These are phyloP conservation scores for Globisporangium spiculum DNA, from an alignment of 352 stramenopile species.

Conservation along the genomic window DNA sequence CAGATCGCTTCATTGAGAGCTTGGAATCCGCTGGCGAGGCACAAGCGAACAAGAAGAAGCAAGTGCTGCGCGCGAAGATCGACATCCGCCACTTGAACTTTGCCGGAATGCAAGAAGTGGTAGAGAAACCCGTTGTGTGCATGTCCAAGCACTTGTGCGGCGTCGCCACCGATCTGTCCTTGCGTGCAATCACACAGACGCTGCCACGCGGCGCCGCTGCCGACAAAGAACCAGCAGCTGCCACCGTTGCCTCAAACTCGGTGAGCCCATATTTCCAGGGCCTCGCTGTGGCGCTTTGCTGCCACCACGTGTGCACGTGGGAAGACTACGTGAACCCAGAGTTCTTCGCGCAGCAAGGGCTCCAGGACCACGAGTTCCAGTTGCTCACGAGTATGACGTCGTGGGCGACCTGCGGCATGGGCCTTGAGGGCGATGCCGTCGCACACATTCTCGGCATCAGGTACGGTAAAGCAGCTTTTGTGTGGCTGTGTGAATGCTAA, in stretches of 20 bases:
- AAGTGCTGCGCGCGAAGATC: constrained; percentile 69
- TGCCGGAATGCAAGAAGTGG: constrained; percentile 53
- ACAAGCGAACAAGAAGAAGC: constrained; percentile 22
- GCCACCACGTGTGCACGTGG: constrained; percentile 74
- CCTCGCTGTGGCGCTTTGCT: constrained; percentile 74
- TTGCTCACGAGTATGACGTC: constrained; percentile 69
- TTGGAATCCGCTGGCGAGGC: constrained; percentile 9
- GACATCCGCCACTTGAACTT: constrained; percentile 86
- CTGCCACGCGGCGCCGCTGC: constrained; percentile 20
- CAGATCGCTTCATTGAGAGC: constrained; percentile 61
- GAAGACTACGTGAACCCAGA: constrained; percentile 68
- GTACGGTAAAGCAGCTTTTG: constrained; percentile 21
- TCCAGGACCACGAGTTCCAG: constrained; percentile 54
- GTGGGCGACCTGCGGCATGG: constrained; percentile 80
- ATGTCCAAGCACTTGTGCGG: constrained; percentile 88
- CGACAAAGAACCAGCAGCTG: constrained; percentile 2
- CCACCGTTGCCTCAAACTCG: not conserved
- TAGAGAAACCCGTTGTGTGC: constrained; percentile 51
- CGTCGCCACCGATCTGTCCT: constrained; percentile 76
- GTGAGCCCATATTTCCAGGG: constrained; percentile 48
- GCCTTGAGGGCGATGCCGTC: constrained; percentile 57
- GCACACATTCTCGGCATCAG: constrained; percentile 68
- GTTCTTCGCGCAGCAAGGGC: constrained; percentile 58
- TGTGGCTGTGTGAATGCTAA: not conserved
- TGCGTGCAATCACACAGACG: constrained; percentile 63